A percentile compares a stretch with the other conserved stretches of the same genome.
Evolutionary conservation across 2,329 filamentous ascomycete species (phyloP).

Genomic region (Zymoseptoria brevis): DNA sequence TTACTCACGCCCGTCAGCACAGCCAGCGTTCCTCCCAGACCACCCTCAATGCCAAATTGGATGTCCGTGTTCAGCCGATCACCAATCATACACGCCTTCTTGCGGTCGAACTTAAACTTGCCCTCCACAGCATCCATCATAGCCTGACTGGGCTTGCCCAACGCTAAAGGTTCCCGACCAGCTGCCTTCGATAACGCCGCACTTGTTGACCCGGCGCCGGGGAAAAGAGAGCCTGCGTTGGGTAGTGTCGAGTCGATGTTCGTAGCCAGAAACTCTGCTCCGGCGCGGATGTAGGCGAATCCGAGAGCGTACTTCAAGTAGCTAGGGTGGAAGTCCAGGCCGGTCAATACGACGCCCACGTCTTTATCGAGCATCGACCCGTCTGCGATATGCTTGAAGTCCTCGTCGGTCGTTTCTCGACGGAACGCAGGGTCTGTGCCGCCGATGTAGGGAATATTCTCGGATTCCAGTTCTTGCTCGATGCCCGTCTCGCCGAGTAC

Average conservation of each 20-base stretch:
- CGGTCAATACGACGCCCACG: constrained; percentile 81
- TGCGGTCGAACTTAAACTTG: constrained; percentile 81
- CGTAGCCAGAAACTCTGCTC: constrained; percentile 83
- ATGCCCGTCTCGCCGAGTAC: constrained; percentile 87
- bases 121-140: constrained; percentile 99
- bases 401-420: constrained; percentile 69
- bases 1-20: constrained; percentile 85
- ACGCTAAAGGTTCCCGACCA: constrained; percentile 60
- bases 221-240: constrained; percentile 73
- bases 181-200: constrained; percentile 62
- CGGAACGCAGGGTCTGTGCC: constrained; percentile 74
- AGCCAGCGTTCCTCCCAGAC: constrained; percentile 80
- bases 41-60: constrained; percentile 84
- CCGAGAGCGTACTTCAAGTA: constrained; percentile 85
- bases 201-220: constrained; percentile 77
- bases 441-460: constrained; percentile 72
- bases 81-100: constrained; percentile 87
- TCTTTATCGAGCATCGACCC: constrained; percentile 74
- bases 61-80: constrained; percentile 94
- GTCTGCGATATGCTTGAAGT: constrained; percentile 67
- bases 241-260: constrained; percentile 90
- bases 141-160: constrained; percentile 93
- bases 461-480: constrained; percentile 75
- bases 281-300: constrained; percentile 74
- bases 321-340: constrained; percentile 89